Evolutionary conservation across 805 yeast genomes (phyloP).

Genomic region (Candida ponderosae): DNA sequence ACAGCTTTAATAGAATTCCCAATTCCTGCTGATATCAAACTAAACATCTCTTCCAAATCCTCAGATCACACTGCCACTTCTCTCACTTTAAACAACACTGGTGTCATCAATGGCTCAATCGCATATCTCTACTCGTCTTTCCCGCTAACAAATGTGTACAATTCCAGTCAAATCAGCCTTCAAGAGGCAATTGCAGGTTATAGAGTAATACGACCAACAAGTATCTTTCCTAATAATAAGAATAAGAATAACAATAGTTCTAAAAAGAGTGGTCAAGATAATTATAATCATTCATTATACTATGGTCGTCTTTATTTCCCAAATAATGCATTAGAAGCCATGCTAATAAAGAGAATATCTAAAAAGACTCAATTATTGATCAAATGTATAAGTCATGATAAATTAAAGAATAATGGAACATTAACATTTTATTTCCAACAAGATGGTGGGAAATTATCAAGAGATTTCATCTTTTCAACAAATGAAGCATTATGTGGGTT

Average conservation of each 20-base stretch:
- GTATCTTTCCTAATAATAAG: slow-evolving; percentile 11
- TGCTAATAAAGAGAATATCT: slow-evolving; percentile 61
- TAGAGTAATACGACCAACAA: slow-evolving; percentile 42
- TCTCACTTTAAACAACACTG: slow-evolving; percentile 57
- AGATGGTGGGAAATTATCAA: slow-evolving; percentile 52
- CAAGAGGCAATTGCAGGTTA: slow-evolving; percentile 70
- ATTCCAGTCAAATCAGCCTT: slow-evolving; percentile 45
- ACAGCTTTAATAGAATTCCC: slow-evolving; percentile 57
- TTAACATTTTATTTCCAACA: slow-evolving; percentile 67
- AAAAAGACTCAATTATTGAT: slow-evolving; percentile 55
- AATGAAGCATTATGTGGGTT: slow-evolving; percentile 80
- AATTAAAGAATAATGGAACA: slow-evolving; percentile 42
- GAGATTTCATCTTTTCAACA: slow-evolving; percentile 75
- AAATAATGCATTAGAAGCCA: slow-evolving; percentile 78
- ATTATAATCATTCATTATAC: slow-evolving; percentile 35
- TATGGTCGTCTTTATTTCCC: slow-evolving; percentile 91
- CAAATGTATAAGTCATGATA: slow-evolving; percentile 68
- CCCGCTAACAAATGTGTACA: slow-evolving; percentile 42
- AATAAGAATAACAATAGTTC: slow-evolving; percentile 9
- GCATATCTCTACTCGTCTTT: slow-evolving; percentile 72
- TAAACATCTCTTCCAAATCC: slow-evolving; percentile 65
- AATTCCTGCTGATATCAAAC: slow-evolving; percentile 57
- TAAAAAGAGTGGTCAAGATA: slow-evolving; percentile 15
- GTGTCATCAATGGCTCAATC: slow-evolving; percentile 68
- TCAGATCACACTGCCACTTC: slow-evolving; percentile 66